These are phyloP conservation scores for Naganishia sp. DNA, from an alignment of 1,284 basidiomycete genomes.

Conservation along the genomic window DNA sequence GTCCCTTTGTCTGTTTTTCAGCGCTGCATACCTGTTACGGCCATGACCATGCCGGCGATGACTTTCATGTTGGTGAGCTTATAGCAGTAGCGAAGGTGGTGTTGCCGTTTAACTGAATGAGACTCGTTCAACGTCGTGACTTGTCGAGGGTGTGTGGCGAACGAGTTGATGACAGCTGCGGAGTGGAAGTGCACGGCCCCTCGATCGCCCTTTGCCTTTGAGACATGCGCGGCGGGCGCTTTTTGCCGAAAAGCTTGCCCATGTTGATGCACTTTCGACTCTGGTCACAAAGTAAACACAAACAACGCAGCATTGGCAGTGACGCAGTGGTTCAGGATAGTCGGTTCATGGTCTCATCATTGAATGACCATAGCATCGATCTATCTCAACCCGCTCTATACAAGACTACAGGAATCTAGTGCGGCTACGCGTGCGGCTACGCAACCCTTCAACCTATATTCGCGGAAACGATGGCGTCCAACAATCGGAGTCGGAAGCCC, in stretches of 20 bases:
- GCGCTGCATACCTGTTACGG: conserved; percentile 5
- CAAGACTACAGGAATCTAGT: too few relatives aligned
- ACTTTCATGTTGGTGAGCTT: background rate
- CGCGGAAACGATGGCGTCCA: conserved; percentile 6
- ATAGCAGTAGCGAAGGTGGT: background rate
- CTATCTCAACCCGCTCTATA: too few relatives aligned
- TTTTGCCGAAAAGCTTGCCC: background rate
- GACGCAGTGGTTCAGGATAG: too few relatives aligned
- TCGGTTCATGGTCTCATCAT: too few relatives aligned
- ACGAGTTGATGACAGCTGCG: conserved; percentile 5
- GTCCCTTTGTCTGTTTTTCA: background rate
- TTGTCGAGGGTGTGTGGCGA: background rate
- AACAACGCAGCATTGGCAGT: background rate
- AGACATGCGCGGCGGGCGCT: conserved; percentile 5
- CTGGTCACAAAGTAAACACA: conserved; percentile 13
- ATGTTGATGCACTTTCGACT: conserved; percentile 14
- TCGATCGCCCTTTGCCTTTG: background rate
- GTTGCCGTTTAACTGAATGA: background rate
- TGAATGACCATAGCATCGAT: too few relatives aligned
- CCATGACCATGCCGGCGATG: background rate
- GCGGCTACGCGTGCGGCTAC: too few relatives aligned
- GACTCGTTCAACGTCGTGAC: background rate
- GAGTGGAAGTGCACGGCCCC: background rate
- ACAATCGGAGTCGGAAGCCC: conserved; percentile 19
- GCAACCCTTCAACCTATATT: background rate